Conservation (phyloP, 1,139 yeast species). For the Nadsonia starkeyi-henricii region DNA sequence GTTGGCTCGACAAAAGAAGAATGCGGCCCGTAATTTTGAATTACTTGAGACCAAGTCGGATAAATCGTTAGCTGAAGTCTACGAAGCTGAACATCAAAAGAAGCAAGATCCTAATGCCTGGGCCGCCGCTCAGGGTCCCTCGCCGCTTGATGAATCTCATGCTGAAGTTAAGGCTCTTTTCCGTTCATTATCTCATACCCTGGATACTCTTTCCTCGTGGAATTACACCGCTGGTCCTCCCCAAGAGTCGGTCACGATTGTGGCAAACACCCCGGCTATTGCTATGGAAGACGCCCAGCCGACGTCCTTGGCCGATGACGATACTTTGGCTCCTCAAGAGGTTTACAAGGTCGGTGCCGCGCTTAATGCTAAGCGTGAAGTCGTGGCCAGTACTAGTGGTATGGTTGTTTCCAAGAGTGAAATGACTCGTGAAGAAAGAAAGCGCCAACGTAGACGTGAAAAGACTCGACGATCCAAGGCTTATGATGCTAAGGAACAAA, state of each 20-base stretch:
- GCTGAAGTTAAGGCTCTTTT: conserved; percentile 62
- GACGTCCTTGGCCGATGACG: conserved; percentile 54
- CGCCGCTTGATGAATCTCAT: conserved; percentile 50
- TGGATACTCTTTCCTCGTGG: conserved; percentile 84
- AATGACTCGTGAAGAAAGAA: conserved; percentile 73
- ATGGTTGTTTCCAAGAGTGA: conserved; percentile 74
- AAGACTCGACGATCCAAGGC: conserved; percentile 66
- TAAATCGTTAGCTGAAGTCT: conserved; percentile 81
- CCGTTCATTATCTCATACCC: conserved; percentile 47
- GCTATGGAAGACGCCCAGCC: conserved; percentile 97
- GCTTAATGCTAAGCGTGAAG: conserved; percentile 38
- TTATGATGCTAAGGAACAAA: conserved; percentile 28
- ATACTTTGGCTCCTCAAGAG: conserved; percentile 93
- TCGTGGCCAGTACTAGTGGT: conserved; percentile 57
- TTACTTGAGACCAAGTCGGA: conserved; percentile 74
- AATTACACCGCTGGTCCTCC: conserved; percentile 89
- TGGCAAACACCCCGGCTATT: conserved; percentile 67
- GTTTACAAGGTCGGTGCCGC: conserved; percentile 50
- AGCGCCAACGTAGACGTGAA: conserved; percentile 70
- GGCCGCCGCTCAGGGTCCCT: conserved; percentile 28
- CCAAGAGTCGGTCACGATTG: conserved; percentile 64
- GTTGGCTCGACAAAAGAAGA: conserved; percentile 30
- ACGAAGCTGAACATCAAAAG: conserved; percentile 66
- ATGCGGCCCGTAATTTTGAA: conserved; percentile 30
- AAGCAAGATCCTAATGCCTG: conserved; percentile 29